Evolutionary conservation across 1,284 basidiomycete genomes (phyloP).

Genomic region (Malassezia cuniculi): DNA sequence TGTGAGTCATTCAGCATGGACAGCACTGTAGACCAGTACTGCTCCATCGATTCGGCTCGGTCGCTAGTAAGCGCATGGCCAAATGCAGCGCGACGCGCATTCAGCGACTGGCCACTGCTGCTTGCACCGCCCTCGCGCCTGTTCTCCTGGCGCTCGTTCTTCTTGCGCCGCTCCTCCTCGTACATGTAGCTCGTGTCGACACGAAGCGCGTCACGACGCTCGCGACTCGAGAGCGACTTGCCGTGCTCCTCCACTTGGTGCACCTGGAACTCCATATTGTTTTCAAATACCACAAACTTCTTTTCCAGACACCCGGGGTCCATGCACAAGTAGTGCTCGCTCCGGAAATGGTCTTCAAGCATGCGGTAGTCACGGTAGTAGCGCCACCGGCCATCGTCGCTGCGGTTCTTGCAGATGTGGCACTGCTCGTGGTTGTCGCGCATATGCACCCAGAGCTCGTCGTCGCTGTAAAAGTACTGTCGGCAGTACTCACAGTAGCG

Average conservation of each 20-base stretch:
- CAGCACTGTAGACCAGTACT: conserved; percentile 58
- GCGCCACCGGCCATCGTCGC: conserved; percentile 32
- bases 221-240: conserved; percentile 62
- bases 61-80: conserved; percentile 7
- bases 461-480: conserved; percentile 75
- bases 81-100: conserved; percentile 10
- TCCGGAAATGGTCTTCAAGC: conserved; percentile 46
- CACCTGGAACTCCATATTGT: conserved; percentile 73
- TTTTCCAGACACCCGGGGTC: conserved; percentile 63
- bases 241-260: conserved; percentile 81
- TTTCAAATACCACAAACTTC: conserved; percentile 87
- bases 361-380: conserved; percentile 34
- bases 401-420: conserved; percentile 58
- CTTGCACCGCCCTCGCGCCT: conserved; percentile 10
- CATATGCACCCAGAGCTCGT: conserved; percentile 90
- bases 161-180: conserved; percentile 49
- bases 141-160: conserved; percentile 6
- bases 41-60: conserved; percentile 1
- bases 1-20: conserved; percentile 55
- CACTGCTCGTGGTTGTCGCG: conserved; percentile 89
- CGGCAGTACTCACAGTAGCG: conserved; percentile 82
- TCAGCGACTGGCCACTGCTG: conserved; percentile 11
- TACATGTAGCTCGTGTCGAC: conserved; percentile 70
- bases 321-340: conserved; percentile 63
- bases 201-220: conserved; percentile 64